Evolutionary conservation across 2,329 filamentous ascomycete genomes (phyloP), one percentile per base, ranked within the genome.

Genomic region (Zymoseptoria tritici): DNA sequence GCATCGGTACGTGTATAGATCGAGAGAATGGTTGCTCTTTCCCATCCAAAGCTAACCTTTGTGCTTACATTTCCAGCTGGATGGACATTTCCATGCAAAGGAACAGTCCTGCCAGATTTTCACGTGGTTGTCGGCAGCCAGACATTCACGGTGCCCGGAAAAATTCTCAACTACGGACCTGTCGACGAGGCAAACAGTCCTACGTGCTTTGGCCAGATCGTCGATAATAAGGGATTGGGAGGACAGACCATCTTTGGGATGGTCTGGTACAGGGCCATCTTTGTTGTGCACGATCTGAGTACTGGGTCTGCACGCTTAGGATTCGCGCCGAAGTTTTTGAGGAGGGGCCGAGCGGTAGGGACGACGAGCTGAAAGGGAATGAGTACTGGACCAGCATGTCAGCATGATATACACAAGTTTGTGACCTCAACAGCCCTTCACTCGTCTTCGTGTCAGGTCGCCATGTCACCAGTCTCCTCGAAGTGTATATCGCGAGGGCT

Each of bases 171-270:
- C 71, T 81, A 78, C 65, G 71, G 77, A 0, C 72, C 77, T 16
- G 60, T 75, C 52, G 62, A 66, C 3, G 68, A 66, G 57, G 66
- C 36, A 42, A 16, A 42, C 36, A 42, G 36, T 42, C 36, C 65
- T 31, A 73, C 67, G 57, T 93, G 89, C 78, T 90, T 82, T 72
- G 89, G 89, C 56, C 89, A 88, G 55, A 81, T 93, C 63, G 89
- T 92, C 77, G 80, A 74, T 64, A 77, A 80, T 64, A 65, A 72
- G 0, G 80, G 78, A n/a, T 71, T 85, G 49, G 78, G 78, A 3
- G 79, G 36, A 16, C 16, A 85, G 61, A 83, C 80, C 59, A 89
- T 93, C 69, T 81, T 91, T 57, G 89, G 89, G 7, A 88, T 91
- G 60, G 56, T 63, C 58, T 64, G 90, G 76, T 80, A 92, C 66